These are phyloP conservation scores for Hippophae rhamnoides DNA, from an alignment of 306 rosid genomes.

Conservation along the genomic window DNA sequence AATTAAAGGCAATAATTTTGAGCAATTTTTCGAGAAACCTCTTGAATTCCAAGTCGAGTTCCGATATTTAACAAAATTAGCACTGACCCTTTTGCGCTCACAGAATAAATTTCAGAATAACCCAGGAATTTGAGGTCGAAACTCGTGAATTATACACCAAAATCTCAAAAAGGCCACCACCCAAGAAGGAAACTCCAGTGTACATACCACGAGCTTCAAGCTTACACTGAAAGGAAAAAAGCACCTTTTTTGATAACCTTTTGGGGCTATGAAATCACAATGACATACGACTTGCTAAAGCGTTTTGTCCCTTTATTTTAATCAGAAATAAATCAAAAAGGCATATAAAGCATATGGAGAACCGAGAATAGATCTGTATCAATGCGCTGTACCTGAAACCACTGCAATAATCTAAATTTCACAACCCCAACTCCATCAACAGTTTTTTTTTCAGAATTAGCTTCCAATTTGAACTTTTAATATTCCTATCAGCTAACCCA, in stretches of 20 bases:
- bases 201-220: not conserved
- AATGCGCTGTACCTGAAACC: constrained; percentile 1
- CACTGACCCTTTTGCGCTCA: constrained; percentile 9
- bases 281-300: not conserved
- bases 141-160: not conserved
- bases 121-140: not conserved
- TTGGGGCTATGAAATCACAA: constrained; percentile 1
- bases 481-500: not conserved
- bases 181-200: constrained; percentile 1
- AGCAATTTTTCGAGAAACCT: constrained; percentile 3
- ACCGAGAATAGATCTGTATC: constrained; percentile 17
- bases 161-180: not conserved
- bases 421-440: constrained; percentile 4
- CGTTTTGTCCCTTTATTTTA: not conserved
- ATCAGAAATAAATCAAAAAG: constrained; percentile 1
- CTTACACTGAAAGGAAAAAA: not conserved
- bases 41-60: constrained; percentile 3
- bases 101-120: not conserved
- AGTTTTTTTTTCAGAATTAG: not conserved
- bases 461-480: not conserved
- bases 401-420: not conserved
- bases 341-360: constrained; percentile 8
- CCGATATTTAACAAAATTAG: not conserved
- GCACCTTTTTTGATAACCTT: not conserved
- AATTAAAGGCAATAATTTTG: not conserved